These are phyloP conservation scores for Aspergillus calidoustus DNA, from an alignment of 2,329 filamentous ascomycete genomes.

Conservation along the genomic window DNA sequence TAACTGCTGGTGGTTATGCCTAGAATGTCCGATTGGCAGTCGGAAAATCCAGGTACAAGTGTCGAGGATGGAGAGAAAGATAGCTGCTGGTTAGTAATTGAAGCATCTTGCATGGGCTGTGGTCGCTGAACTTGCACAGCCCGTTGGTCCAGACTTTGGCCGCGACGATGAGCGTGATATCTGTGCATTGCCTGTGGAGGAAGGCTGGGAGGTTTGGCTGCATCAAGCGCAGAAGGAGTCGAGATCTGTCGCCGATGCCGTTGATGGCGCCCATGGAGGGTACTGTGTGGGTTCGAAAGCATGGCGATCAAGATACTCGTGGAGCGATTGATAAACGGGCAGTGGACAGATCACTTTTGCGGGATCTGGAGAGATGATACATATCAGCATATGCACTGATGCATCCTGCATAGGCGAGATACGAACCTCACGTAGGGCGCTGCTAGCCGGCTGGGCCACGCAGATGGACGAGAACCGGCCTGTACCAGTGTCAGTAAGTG, in stretches of 20 bases:
- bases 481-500: conserved; percentile 61
- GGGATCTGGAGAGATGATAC: conserved; percentile 20
- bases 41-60: conserved; percentile 29
- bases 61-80: conserved; percentile 38
- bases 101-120: conserved; percentile 54
- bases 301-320: conserved; percentile 57
- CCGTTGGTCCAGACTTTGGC: conserved; percentile 80
- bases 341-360: conserved; percentile 49
- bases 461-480: conserved; percentile 52
- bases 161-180: conserved; percentile 72
- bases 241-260: conserved; percentile 87
- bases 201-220: conserved; percentile 70
- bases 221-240: conserved; percentile 77
- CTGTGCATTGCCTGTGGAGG: conserved; percentile 58
- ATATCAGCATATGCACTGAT: conserved; percentile 22
- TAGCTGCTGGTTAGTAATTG: conserved; percentile 59
- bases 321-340: conserved; percentile 21
- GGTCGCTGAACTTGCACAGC: conserved; percentile 59
- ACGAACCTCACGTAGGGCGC: conserved; percentile 77
- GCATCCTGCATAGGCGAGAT: conserved; percentile 15
- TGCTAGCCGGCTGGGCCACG: conserved; percentile 64
- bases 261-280: conserved; percentile 74
- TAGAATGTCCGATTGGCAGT: conserved; percentile 37
- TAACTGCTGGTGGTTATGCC: conserved; percentile 37
- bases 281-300: conserved; percentile 76